Base-by-base conservation (phyloP, 345 rosid species). In the Garcia nutans region DNA sequence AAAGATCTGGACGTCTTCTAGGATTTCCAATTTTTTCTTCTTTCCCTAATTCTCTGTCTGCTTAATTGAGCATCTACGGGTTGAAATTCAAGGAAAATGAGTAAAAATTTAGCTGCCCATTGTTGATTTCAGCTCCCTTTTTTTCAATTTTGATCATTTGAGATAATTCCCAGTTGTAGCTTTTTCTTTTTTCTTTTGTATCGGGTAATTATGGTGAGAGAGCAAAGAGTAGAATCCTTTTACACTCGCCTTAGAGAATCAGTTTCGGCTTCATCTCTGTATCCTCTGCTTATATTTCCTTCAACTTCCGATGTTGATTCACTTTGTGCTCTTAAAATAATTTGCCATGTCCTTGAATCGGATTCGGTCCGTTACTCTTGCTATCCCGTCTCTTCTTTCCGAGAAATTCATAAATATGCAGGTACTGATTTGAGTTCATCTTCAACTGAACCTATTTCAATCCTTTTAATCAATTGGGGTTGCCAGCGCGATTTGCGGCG, bases 291-390 rank as follows among this genome's bases (percentile, higher is more conserved):
- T 70, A 89, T 96, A 57, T 93, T 96, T 80, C 98, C 99, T 7
- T 96, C 98, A 2, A 87, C 98, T 3, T 96, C 97, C 10, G 99
- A 93, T 75, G 99, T 85, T 11, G 98, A 96, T 70, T 96, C 97
- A 4, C 83, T 96, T 6, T 93, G 97, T 72, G 88, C 99, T 20
- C 93, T 96, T 70, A 93, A 93, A 84, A 84, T 92, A 61, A 86
- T 92, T 33, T 89, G 89, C 73, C 95, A 92, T 65, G 79, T 96
- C 31, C 95, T 93, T 1, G 97, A 92, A 79, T 93, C 97, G 0
- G 99, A 96, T 88, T 92, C 99, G 1, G 81, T 96, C 33, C 89
- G 89, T 63, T 96, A 96, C 70, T 91, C 99, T 2, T 96, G 99
- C 76, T 96, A 89, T 56, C 99, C 98, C 0, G 98, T 96, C 28